Base-by-base conservation (phyloP, 2,329 filamentous ascomycete genomes). In the Metarhizium guizhouense region DNA sequence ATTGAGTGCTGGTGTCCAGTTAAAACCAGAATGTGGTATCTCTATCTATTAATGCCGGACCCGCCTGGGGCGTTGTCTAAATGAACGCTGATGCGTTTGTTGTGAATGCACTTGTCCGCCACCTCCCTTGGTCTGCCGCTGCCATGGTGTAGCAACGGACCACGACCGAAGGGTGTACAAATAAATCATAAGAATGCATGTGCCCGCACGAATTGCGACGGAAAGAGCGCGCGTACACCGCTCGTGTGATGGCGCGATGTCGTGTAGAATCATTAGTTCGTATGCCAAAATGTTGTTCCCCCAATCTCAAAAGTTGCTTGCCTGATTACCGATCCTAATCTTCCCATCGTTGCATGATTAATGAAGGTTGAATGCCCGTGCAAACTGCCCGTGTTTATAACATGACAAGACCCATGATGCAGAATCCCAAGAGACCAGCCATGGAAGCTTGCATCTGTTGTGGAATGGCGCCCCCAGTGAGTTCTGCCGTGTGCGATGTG, bases 381-480 rank as follows among this genome's bases (percentile, higher is more conserved):
- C 45, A 30, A 56, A 47, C 20, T 14, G 34, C 47, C 18, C 36
- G 40, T 8, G 34, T 38, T 56, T 64, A 72, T 55, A 71, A 51
- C 61, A 71, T 63, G 59, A 70, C 64, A 51, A 72, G 60, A 18
- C 68, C 66, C 63, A 72, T 65, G 60, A 70, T 67, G 59, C 68
- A 68, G 57, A 72, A 72, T 40, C 67, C 69, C 55, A 72, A 54
- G n/a, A 72, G 61, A 38, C 69, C 69, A 47, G 59, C 65, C 58
- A 69, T 65, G 51, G 69, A 72, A 49, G 61, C 60, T 58, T 70
- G 63, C 66, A 70, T 65, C 52, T 67, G 64, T 54, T 65, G 63
- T 42, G 66, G 62, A 49, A 68, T 62, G 20, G 67, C 68, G 36
- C 68, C 69, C 18, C 67, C 69, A 13, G 67, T 67, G 18, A 66